Base-by-base conservation (phyloP, 148 eudicot species). In the Silene latifolia region DNA sequence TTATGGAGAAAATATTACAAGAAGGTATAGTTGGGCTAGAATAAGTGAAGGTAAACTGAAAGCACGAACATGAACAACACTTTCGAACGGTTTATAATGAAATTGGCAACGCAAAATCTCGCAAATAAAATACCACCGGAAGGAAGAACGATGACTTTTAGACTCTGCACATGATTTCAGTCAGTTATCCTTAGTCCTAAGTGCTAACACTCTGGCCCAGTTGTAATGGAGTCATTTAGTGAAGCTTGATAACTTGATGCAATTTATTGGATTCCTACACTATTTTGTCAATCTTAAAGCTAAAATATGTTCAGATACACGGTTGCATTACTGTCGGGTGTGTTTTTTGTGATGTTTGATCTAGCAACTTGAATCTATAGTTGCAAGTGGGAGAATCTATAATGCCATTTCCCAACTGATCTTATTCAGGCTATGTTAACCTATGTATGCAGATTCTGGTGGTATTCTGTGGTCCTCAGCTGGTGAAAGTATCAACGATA, bases 361-460 rank as follows among this genome's bases (percentile, higher is more conserved):
- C 29, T 35, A 65, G 32, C 20, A 63, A 63, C 35, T 63, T 63
- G 53, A 4, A 39, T 23, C 15, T 60, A 60, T 46, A 32, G 1
- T 35, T 27, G 32, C 19, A 8, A 18, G 58, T 69, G 54, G 57
- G 72, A 21, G 10, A 23, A 46, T 67, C 23, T 47, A 18, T 46
- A 21, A 13, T 47, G 72, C 0, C 32, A 69, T 13, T 44, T 10
- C 21, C 27, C 12, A 5, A 5, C 18, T 20, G 5, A 35, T 62
- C 24, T 62, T 19, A 29, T 27, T 39, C 3, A 14, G 35, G 20
- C 53, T 57, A 25, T 5, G 46, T 24, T 53, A 25, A 51, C 47
- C 23, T 51, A 32, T 66, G 21, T 47, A 4, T 82, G 84, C 93
- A 95, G 98, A 80, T 89, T 71, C 70, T 90, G 72, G 98, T 89